Evolutionary conservation across 352 stramenopile species (phyloP), one percentile per base, ranked within the genome.

Genomic region (Phytophthora ramorum): DNA sequence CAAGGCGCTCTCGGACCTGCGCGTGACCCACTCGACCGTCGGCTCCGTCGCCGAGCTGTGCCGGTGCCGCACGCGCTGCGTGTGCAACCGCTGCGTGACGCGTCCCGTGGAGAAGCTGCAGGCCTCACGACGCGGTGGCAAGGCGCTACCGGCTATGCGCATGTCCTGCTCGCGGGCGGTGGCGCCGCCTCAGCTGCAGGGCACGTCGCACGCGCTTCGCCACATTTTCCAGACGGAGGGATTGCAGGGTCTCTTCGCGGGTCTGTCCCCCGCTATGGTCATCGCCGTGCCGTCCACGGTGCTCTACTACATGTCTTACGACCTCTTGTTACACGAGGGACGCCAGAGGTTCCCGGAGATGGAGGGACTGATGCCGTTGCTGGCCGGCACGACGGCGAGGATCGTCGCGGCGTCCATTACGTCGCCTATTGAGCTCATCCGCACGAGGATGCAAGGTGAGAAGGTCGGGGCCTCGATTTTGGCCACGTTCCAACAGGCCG

Each of bases 271-370:
- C 7, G 97, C 94, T 10, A 85, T 99, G 55, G 66, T 98, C 53
- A 98, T 98, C 78, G 90, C 91, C 2, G 81, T 98, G 12, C 96
- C 96, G 0, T 98, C 95, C 44, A 98, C 95, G 4, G 92, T 98
- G 48, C 66, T 98, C 19, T 99, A 99, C 72, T 99, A 98, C 74
- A 89, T 96, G 13, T 90, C 89, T 19, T 99, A 99, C 76, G 96
- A 99, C 63, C 59, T 92, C 16, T 56, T 97, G 20, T 67, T 91
- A 34, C 73, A 82, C 8, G 73, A 89, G 20, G 75, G 77, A 12
- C 78, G 71, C 12, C 65, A 75, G 10, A 64, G 57, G 12, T 58
- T 80, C 7, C 74, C 82, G 4, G 44, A 79, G 32, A 41, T 78
- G 8, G 60, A 85, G 20, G 48, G 53, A 1, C 22, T 91, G 2